Conservation (phyloP, 2,329 filamentous ascomycete genomes). For the Lecanoromycetidae sp. region DNA sequence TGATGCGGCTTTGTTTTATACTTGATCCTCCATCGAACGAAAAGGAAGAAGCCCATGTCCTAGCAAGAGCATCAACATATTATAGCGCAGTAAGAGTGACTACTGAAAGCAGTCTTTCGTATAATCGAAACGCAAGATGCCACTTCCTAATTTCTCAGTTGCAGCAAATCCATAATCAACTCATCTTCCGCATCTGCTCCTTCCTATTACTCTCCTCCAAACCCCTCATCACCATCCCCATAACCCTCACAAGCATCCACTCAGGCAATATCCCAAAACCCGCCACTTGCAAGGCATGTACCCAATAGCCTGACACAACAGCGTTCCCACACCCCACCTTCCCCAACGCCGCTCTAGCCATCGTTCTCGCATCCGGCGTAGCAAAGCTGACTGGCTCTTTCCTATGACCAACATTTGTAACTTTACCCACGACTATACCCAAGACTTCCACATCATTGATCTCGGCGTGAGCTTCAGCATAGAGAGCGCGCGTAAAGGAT, state of each 20-base stretch:
- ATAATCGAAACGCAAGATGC: not conserved
- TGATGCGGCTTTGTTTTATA: too few species aligned
- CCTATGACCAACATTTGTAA: slow-evolving; percentile 17
- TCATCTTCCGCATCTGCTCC: not conserved
- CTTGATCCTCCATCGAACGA: too few species aligned
- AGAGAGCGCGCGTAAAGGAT: slow-evolving; percentile 30
- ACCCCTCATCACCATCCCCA: not conserved
- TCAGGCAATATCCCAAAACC: not conserved
- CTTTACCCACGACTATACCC: slow-evolving; percentile 26
- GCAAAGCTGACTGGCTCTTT: slow-evolving; percentile 19
- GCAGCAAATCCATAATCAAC: not conserved
- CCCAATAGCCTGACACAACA: slow-evolving; percentile 25
- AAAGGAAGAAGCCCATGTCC: too few species aligned
- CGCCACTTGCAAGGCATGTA: slow-evolving; percentile 24
- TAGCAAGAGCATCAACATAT: too few species aligned
- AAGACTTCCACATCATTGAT: slow-evolving; percentile 30
- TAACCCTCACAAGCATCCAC: not conserved
- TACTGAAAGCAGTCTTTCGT: too few species aligned
- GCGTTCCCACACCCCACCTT: slow-evolving; percentile 18
- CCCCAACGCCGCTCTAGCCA: slow-evolving; percentile 26
- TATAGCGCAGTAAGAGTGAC: too few species aligned
- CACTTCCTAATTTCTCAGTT: not conserved
- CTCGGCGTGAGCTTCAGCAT: slow-evolving; percentile 33
- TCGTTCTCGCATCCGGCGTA: slow-evolving; percentile 21
- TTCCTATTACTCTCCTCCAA: not conserved